phyloP scores from a whole-genome alignment of 148 eudicot species.

The Rhododendron ovatum region DNA sequence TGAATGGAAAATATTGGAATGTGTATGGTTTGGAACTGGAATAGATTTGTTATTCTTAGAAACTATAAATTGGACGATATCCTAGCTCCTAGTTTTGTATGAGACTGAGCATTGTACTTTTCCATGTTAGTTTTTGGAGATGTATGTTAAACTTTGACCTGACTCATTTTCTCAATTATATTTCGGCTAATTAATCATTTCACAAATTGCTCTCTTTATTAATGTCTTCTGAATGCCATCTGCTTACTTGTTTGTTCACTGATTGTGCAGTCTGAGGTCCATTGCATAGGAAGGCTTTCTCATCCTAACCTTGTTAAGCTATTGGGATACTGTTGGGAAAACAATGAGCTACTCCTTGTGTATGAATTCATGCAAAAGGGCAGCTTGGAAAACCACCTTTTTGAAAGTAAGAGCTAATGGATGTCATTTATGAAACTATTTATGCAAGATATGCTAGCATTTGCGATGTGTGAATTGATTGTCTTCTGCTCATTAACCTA shows the following conservation, averaged over 20 bases:
- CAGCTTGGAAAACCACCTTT: conserved; percentile 79
- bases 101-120: not conserved
- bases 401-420: conserved; percentile 53
- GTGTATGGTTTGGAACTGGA: not conserved
- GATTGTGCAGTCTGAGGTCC: conserved; percentile 62
- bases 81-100: not conserved
- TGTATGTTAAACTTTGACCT: not conserved
- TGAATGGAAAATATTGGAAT: not conserved
- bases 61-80: not conserved
- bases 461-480: not conserved
- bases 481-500: not conserved
- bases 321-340: conserved; percentile 77
- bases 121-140: not conserved
- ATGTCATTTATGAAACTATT: not conserved
- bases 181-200: not conserved
- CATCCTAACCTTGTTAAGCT: conserved; percentile 80
- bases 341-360: conserved; percentile 59
- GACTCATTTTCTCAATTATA: not conserved
- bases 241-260: conserved; percentile 10
- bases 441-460: not conserved
- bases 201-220: not conserved
- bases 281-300: conserved; percentile 72
- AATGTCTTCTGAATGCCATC: not conserved
- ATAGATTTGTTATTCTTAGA: not conserved
- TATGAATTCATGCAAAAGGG: conserved; percentile 82